Percentiles rank a stretch among this genome's conserved stretches.
Conservation (phyloP, 2,329 filamentous ascomycete genomes). For the Talaromyces sp. region DNA sequence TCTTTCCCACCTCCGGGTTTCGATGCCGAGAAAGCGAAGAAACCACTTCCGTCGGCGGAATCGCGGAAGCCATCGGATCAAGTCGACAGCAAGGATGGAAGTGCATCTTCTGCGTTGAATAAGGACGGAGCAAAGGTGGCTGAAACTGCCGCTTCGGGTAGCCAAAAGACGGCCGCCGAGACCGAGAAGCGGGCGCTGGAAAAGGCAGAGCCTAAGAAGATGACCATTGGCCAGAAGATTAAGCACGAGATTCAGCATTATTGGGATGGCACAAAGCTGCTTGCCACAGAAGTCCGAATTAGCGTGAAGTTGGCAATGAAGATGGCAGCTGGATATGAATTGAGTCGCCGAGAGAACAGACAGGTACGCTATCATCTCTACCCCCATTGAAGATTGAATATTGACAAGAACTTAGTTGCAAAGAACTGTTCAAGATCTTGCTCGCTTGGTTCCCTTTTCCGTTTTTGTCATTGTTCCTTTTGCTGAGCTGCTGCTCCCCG, state of each 20-base stretch:
- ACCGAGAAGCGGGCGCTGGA: slow-evolving; percentile 55
- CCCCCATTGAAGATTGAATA: slow-evolving; percentile 12
- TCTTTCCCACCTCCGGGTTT: slow-evolving; percentile 80
- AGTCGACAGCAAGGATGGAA: slow-evolving; percentile 26
- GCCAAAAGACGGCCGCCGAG: slow-evolving; percentile 31
- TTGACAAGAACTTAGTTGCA: slow-evolving; percentile 52
- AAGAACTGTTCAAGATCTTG: slow-evolving; percentile 89
- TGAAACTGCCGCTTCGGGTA: slow-evolving; percentile 17
- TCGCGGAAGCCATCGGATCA: slow-evolving; percentile 24
- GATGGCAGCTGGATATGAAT: slow-evolving; percentile 96
- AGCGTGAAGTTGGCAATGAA: slow-evolving; percentile 87
- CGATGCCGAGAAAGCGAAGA: slow-evolving; percentile 84
- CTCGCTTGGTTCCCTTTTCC: slow-evolving; percentile 88
- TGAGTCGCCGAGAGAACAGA: slow-evolving; percentile 86
- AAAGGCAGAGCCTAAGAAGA: slow-evolving; percentile 72
- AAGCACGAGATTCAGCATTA: slow-evolving; percentile 94
- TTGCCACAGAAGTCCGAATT: slow-evolving; percentile 88
- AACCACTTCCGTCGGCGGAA: slow-evolving; percentile 61
- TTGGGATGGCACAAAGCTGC: slow-evolving; percentile 95
- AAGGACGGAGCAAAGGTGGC: slow-evolving; percentile 24
- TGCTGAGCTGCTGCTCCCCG: slow-evolving; percentile 82
- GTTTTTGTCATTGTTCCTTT: slow-evolving; percentile 97
- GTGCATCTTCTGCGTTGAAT: slow-evolving; percentile 29
- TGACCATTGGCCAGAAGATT: slow-evolving; percentile 85
- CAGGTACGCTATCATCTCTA: slow-evolving; percentile 49